Conservation (phyloP, 1,139 yeast species). For the Candida albicans region DNA sequence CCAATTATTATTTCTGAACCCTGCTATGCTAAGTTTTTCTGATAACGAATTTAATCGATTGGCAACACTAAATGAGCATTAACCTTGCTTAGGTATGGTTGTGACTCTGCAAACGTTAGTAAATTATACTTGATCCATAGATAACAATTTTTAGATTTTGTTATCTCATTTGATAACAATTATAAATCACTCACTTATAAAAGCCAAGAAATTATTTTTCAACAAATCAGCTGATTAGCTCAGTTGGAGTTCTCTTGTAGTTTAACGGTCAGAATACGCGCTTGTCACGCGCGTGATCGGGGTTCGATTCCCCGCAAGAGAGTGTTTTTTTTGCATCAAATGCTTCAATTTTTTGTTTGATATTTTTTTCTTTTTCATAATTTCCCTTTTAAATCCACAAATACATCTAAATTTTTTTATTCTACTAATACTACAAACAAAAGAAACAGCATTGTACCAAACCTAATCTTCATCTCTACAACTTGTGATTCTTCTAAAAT, state of each 20-base stretch:
- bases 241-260: conserved; percentile 2
- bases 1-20: no score
- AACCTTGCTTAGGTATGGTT: no score
- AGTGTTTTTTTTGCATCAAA: not conserved
- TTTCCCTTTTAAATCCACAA: not conserved
- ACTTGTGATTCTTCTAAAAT: conserved; percentile 35
- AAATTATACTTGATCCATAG: no score
- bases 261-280: conserved; percentile 7
- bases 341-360: no score
- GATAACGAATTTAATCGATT: no score
- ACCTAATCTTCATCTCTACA: conserved; percentile 21
- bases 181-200: no score
- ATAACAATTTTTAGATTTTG: no score
- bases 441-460: not conserved
- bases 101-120: no score
- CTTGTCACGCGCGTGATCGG: conserved; percentile 6
- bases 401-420: no score
- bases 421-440: not conserved
- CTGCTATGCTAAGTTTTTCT: no score
- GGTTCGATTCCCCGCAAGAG: conserved; percentile 7
- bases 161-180: no score
- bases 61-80: no score
- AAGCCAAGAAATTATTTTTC: not conserved
- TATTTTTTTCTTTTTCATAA: not conserved
- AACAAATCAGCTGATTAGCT: not conserved